Evolutionary conservation across 2,329 filamentous ascomycete genomes (phyloP), one percentile per base, ranked within the genome.

Genomic region (Colletotrichum sp.): DNA sequence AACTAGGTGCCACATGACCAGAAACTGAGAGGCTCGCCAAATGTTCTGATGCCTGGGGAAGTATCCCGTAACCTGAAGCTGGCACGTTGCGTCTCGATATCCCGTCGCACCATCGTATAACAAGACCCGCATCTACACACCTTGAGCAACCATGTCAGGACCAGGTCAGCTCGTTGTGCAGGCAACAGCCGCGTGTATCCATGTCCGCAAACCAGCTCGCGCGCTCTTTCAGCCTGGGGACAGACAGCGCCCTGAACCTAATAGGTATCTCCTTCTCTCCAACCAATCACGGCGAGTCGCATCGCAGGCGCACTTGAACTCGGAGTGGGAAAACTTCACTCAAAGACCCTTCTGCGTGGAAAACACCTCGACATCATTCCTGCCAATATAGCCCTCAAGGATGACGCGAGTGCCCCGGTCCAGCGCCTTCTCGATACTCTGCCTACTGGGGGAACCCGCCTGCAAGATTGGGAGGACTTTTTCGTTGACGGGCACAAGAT

Each of bases 211-310:
- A 48, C 39, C 39, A 48, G 39, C 18, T 12, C 39, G 10, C 39
- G 39, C 39, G 12, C 39, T 44, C 8, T 18, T 0, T 44, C 36
- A 18, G 16, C 36, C 36, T 44, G 0, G 0, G 36, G 18, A 0
- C 39, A n/a, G 39, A 10, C 18, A 7, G 3, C 5, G 3, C 1
- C 1, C 3, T n/a, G 3, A n/a, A 4, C 39, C 3, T 44, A 2
- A 44, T 0, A 44, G 39, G 3, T n/a, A 6, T 48, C 18, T 48
- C 2, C 0, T 0, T 48, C 3, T 48, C 39, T 48, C 9, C 18
- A 48, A n/a, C 18, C 9, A 48, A n/a, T 48, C 39, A 48, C n/a
- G 44, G 3, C n/a, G 44, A 22, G 10, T 22, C 0, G n/a, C n/a
- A 12, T 52, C 44, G n/a, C 44, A 52, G 44, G n/a, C 44, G 44